These are phyloP conservation scores for Xylariaceae sp. DNA, from an alignment of 2,329 filamentous ascomycete species.

Conservation along the genomic window DNA sequence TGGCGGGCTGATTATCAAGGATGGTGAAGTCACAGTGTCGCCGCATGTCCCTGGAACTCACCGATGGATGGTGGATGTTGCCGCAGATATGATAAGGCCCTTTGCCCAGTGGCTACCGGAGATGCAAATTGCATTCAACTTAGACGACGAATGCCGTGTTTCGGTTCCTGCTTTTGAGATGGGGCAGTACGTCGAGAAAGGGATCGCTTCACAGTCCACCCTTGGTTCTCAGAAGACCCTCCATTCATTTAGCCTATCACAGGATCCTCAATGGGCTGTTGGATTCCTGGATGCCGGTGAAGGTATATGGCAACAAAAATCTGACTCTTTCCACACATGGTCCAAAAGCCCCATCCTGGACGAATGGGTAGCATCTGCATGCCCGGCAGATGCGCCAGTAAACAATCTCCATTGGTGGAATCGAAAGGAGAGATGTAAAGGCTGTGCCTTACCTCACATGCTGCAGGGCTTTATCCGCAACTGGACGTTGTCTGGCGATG, in stretches of 20 bases:
- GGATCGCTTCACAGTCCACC: slow-evolving; percentile 18
- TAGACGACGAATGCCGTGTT: slow-evolving; percentile 47
- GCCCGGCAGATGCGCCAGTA: slow-evolving; percentile 44
- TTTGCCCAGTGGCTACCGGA: slow-evolving; percentile 45
- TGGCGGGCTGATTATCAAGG: slow-evolving; percentile 32
- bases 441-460: slow-evolving; percentile 36
- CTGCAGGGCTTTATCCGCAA: slow-evolving; percentile 40
- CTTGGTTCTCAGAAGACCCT: slow-evolving; percentile 23
- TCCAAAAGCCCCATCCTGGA: slow-evolving; percentile 32
- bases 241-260: slow-evolving; percentile 19
- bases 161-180: slow-evolving; percentile 41
- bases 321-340: slow-evolving; percentile 23
- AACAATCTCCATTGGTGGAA: slow-evolving; percentile 39
- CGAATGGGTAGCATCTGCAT: slow-evolving; percentile 36
- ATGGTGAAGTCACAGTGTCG: slow-evolving; percentile 27
- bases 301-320: slow-evolving; percentile 21
- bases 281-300: slow-evolving; percentile 23
- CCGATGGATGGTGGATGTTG: slow-evolving; percentile 35
- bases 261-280: slow-evolving; percentile 22
- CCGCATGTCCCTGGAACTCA: slow-evolving; percentile 32
- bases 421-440: slow-evolving; percentile 30
- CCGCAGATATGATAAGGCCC: slow-evolving; percentile 37
- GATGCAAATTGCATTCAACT: slow-evolving; percentile 51
- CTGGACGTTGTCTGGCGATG: slow-evolving; percentile 37
- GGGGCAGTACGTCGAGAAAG: slow-evolving; percentile 31